Base-by-base conservation (phyloP, 306 rosid species). In the Vigna hirtella region DNA sequence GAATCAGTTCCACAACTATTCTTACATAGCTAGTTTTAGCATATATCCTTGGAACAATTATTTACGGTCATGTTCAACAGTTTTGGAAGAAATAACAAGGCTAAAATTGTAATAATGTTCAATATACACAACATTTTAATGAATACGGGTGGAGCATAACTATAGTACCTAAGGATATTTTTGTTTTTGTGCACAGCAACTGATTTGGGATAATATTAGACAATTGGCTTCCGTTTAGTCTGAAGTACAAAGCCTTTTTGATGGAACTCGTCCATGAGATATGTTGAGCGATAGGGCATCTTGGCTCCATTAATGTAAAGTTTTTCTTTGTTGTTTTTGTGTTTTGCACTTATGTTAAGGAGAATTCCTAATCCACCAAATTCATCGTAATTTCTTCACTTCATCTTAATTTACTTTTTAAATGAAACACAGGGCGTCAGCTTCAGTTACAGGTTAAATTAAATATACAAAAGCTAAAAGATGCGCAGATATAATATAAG, bases 401-500 rank as follows among this genome's bases (percentile, higher is more conserved):
- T 65, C 13, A 65, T 26, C 64, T 36, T 64, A 50, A 50, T 13
- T 30, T 51, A 36, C 32, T 70, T 51, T 32, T 32, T 3, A 49
- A 49, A 64, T 36, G 15, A 56, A 55, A 67, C 34, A 55, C 66
- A 43, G 5, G 17, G 32, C 55, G 66, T 42, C 20, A 57, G 64
- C 32, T 61, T 49, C 56, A 62, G 15, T 50, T 16, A 57, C 28
- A 59, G 34, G 43, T 13, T 53, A 72, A 55, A 55, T 22, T 9
- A 56, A 26, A 74, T 22, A 26, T 7, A 74, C 24, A 42, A 42
- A 73, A 73, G 43, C 42, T 36, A 58, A 56, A 17, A 13, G 20
- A 53, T 40, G 4, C 13, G 63, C 51, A 38, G 22, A 13, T 53
- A 30, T 18, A 14, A 32, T 32, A 32, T 32, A 5, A 32, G 36